Base-by-base conservation (phyloP, 805 yeast species). In the Candida pseudoglaebosa region DNA sequence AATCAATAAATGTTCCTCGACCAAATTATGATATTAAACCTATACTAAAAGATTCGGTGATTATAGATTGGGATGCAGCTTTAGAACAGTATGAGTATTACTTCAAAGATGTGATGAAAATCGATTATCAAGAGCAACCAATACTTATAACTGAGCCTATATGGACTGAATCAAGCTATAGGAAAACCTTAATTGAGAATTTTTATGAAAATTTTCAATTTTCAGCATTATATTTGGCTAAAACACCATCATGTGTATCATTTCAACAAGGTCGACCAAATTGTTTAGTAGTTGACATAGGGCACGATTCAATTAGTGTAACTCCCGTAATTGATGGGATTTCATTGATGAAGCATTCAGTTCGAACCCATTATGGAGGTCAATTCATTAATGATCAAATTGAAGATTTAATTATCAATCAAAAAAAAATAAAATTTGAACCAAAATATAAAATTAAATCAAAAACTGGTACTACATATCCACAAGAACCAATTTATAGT, bases 191-290 rank as follows among this genome's bases (percentile, higher is more conserved):
- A 5, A 67, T 90, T 53, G 95, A 89, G 59, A 68, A 77, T 1
- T 71, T 84, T 30, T 71, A 84, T 42, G 96, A 88, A 54, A 63
- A 70, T 10, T 72, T 82, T 54, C 70, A 77, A 26, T 83, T 82
- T 48, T 90, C 93, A 28, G 97, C 95, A 0, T 77, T 86, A 41
- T 90, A 82, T 55, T 57, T 86, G 17, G 89, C 86, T 10, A 82
- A 88, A 41, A 73, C 82, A 6, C 91, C 96, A n/a, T 82, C 95
- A 0, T 84, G 95, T 63, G 80, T 84, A 1, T 80, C 95, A 1
- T 90, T 90, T 62, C 89, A 91, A 8, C 83, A 84, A 46, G 96
- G 95, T 3, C 73, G 95, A 56, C 89, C 95, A 32, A 83, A 82
- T 43, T 88, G 95, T 56, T 66, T 88, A 22, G 88, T 88, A 28